These are phyloP conservation scores for Camellia japonica DNA, from an alignment of 148 eudicot genomes.

Conservation along the genomic window DNA sequence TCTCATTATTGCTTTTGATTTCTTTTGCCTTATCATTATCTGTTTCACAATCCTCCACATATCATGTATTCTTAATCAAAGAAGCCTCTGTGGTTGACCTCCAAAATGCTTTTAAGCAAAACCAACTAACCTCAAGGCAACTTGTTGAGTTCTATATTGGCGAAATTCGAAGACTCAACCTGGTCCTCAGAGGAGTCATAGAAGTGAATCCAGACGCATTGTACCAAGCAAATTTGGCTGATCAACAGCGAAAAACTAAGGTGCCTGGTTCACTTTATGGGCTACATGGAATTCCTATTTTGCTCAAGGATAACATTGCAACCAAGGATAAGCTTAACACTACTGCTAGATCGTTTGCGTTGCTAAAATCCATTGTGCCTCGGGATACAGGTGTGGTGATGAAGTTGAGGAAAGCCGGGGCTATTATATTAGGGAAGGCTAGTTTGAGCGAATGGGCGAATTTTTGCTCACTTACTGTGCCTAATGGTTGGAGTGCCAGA, in stretches of 20 bases:
- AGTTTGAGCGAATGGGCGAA: slow-evolving; percentile 38
- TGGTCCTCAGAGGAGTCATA: slow-evolving; percentile 25
- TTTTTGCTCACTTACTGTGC: slow-evolving; percentile 7
- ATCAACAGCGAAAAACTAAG: slow-evolving; percentile 20
- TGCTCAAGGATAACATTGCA: slow-evolving; percentile 39
- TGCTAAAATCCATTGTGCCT: slow-evolving; percentile 29
- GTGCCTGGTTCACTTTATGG: slow-evolving; percentile 7
- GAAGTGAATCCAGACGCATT: slow-evolving; percentile 45
- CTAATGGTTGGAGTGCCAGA: slow-evolving; percentile 34
- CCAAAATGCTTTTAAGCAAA: slow-evolving; percentile 23
- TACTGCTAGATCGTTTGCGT: slow-evolving; percentile 35
- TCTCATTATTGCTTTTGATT: not conserved
- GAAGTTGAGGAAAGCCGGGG: slow-evolving; percentile 29
- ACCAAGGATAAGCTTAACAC: slow-evolving; percentile 39
- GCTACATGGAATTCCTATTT: slow-evolving; percentile 32
- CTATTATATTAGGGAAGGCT: slow-evolving; percentile 35
- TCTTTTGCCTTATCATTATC: not conserved
- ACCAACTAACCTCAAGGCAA: slow-evolving; percentile 30
- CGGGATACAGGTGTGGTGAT: slow-evolving; percentile 25
- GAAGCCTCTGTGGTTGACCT: slow-evolving; percentile 33
- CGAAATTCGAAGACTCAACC: slow-evolving; percentile 30
- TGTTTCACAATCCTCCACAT: not conserved
- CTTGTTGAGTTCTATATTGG: slow-evolving; percentile 34
- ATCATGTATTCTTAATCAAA: slow-evolving; percentile 13
- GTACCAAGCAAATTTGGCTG: slow-evolving; percentile 26